Evolutionary conservation across 768 basidiomycete species (phyloP), one percentile per base, ranked within the genome.

Genomic region (Trametes cubensis): DNA sequence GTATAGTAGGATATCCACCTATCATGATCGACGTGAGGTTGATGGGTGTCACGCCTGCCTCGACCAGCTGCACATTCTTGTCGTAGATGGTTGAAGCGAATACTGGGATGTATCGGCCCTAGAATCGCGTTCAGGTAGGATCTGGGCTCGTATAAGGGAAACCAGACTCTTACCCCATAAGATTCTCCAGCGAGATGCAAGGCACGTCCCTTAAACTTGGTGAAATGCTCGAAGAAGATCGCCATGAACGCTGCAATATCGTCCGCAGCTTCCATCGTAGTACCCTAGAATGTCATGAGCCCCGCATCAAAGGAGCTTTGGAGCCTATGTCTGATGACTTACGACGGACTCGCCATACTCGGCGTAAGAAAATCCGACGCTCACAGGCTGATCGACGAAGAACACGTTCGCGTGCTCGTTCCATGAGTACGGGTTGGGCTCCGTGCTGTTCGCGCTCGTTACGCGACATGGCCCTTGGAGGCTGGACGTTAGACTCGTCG

Each of bases 211-310:
- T 88, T 85, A 77, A 90, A 90, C 66, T 86, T 77, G 56, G 73
- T 79, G 70, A 92, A 92, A 59, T 85, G 80, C 66, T 90, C 87
- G 48, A 90, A 90, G 74, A 90, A 90, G 58, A 91, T 83, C 3
- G 82, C 76, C 0, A 90, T 78, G 65, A 91, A 91, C 0, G 85
- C 83, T 0, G 88, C 87, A 4, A 91, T 83, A 65, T 91, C 88
- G 55, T 81, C 79, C 0, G 87, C 86, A 4, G 86, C 88, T 46
- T 88, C 85, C 68, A 87, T 83, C 0, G 87, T 84, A 2, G 82
- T 88, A 47, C 80, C 77, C 86, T 87, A 10, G 34, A 34, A 45
- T 11, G 10, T n/a, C 13, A 41, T n/a, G 23, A 34, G 34, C 4
- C 2, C 5, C 34, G 34, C 34, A 10, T 10, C 10, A 34, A 2